These are phyloP conservation scores for Lactarius sanguifluus DNA, from an alignment of 768 basidiomycete species.

Conservation along the genomic window DNA sequence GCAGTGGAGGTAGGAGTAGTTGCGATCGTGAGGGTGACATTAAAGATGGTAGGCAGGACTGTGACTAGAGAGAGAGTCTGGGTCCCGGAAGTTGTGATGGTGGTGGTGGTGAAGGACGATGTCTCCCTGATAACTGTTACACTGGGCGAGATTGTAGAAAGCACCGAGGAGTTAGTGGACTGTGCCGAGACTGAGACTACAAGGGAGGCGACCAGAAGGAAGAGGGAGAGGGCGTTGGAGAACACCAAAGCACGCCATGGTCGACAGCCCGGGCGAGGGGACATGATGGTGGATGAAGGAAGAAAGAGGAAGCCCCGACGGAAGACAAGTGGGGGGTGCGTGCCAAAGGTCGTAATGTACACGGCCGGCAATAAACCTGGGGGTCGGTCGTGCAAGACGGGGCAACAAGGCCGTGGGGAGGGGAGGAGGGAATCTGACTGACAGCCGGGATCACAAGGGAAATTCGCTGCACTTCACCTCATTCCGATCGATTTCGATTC, in stretches of 20 bases:
- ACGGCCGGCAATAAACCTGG: not conserved
- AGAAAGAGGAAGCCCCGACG: slow-evolving; percentile 23
- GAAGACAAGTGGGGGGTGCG: not conserved
- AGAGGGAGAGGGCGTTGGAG: slow-evolving; percentile 23
- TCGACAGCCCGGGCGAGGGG: slow-evolving; percentile 34
- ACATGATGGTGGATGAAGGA: slow-evolving; percentile 26
- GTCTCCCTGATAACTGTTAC: slow-evolving; percentile 50
- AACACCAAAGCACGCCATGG: slow-evolving; percentile 32
- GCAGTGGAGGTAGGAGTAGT: slow-evolving; percentile 44
- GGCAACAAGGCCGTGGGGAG: not conserved
- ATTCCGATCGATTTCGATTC: not conserved
- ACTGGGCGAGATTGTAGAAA: slow-evolving; percentile 33
- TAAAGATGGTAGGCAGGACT: slow-evolving; percentile 57
- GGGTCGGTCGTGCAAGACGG: not conserved
- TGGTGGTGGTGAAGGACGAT: slow-evolving; percentile 49
- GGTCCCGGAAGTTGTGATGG: slow-evolving; percentile 42
- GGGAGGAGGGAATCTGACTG: not conserved
- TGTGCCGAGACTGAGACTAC: slow-evolving; percentile 29
- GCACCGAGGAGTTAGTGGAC: slow-evolving; percentile 17
- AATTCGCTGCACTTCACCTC: not conserved
- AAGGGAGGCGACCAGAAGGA: slow-evolving; percentile 32
- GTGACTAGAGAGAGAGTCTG: slow-evolving; percentile 52
- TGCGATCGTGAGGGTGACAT: slow-evolving; percentile 59
- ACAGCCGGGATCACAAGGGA: not conserved
- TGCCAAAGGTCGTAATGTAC: slow-evolving; percentile 2